Percentiles rank a stretch among this genome's conserved stretches.
These are phyloP conservation scores for Pichia sp. DNA, from an alignment of 1,139 yeast species.

Conservation along the genomic window DNA sequence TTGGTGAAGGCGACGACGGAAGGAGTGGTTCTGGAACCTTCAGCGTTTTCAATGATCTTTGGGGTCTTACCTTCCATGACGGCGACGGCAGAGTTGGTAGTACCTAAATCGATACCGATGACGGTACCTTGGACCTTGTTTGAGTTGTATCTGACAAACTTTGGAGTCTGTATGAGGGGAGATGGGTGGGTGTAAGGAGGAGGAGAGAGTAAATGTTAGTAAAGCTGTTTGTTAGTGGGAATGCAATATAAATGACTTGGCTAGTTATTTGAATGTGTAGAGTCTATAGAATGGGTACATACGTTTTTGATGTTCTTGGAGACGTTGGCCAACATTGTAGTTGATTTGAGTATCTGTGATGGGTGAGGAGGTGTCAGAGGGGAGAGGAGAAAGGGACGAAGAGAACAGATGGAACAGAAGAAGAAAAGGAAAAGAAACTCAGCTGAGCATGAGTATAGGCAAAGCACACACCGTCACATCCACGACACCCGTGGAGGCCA, in stretches of 20 bases:
- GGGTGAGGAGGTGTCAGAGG: not conserved
- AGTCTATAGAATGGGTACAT: slow-evolving; percentile 15
- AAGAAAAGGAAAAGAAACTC: not conserved
- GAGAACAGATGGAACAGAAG: not conserved
- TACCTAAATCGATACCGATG: slow-evolving; percentile 98
- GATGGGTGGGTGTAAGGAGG: not conserved
- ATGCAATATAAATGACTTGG: no score
- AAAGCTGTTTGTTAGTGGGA: slow-evolving; percentile 19
- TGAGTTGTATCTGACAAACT: slow-evolving; percentile 52
- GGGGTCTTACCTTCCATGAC: slow-evolving; percentile 97
- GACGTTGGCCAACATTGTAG: slow-evolving; percentile 31
- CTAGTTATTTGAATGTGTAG: no score
- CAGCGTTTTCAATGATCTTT: slow-evolving; percentile 95
- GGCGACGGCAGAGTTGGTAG: slow-evolving; percentile 99
- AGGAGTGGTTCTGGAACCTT: slow-evolving; percentile 99
- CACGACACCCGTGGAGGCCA: not conserved
- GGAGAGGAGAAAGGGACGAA: not conserved
- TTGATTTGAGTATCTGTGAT: not conserved
- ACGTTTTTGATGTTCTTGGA: slow-evolving; percentile 33
- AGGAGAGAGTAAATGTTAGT: slow-evolving; percentile 14
- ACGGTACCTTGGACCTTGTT: slow-evolving; percentile 67
- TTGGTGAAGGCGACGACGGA: slow-evolving; percentile 98
- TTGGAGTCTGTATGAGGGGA: slow-evolving; percentile 5
- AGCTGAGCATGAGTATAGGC: not conserved
- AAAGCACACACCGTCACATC: no score